Percentiles rank a stretch among this genome's conserved stretches.
These are phyloP conservation scores for Ustilago trichophora DNA, from an alignment of 1,284 basidiomycete species.

Conservation along the genomic window DNA sequence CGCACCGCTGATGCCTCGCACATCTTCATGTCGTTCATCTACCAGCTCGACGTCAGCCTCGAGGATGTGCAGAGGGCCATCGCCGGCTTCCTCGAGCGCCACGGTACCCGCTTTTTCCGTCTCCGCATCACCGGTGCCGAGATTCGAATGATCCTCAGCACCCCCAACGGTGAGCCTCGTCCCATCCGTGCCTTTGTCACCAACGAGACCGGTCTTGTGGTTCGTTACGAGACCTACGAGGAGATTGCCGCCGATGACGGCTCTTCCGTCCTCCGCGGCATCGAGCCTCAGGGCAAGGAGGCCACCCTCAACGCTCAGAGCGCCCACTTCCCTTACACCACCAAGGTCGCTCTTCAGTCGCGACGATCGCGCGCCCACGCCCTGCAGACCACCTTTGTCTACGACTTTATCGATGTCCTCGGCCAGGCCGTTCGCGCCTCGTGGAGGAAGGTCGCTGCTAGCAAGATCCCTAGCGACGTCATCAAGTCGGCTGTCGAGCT, in stretches of 20 bases:
- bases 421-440: conserved; percentile 93
- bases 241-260: conserved; percentile 97
- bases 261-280: conserved; percentile 86
- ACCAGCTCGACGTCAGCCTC: conserved; percentile 92
- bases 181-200: conserved; percentile 97
- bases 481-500: conserved; percentile 71
- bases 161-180: conserved; percentile 82
- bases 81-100: conserved; percentile 93
- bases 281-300: conserved; percentile 42
- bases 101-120: conserved; percentile 94
- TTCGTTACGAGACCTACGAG: conserved; percentile 98
- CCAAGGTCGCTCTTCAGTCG: conserved; percentile 98
- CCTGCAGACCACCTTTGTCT: conserved; percentile 94
- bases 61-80: conserved; percentile 95
- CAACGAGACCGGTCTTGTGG: conserved; percentile 98
- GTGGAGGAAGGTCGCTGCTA: conserved; percentile 79
- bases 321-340: conserved; percentile 77
- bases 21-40: conserved; percentile 88
- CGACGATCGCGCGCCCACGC: conserved; percentile 99
- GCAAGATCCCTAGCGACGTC: conserved; percentile 51
- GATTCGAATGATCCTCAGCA: conserved; percentile 92
- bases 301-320: conserved; percentile 57
- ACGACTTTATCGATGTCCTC: conserved; percentile 99
- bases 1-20: conserved; percentile 64
- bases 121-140: conserved; percentile 97